Evolutionary conservation across 2,329 filamentous ascomycete genomes (phyloP), one percentile per base, ranked within the genome.

Genomic region (Ceratocystis eucalypticola): DNA sequence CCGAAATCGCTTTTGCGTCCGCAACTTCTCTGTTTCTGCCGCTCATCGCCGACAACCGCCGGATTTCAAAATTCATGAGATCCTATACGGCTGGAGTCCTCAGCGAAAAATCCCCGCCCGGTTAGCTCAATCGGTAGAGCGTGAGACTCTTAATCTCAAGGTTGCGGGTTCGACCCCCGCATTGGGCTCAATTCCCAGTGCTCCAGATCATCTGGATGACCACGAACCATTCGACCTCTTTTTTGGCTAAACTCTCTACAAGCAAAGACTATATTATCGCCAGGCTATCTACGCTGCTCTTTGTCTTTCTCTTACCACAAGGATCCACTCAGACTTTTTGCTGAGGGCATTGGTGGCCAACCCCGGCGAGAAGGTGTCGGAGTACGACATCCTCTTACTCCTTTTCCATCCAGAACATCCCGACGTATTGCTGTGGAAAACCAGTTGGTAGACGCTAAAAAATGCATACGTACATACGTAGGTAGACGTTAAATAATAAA

Each of bases 41-140:
- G 28, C 28, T 28, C 28, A 28, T 28, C 28, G 28, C 66, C 55
- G 28, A 30, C 28, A 30, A 30, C 28, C 28, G 28, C 28, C 28
- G 28, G 6, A 6, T 30, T 30, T 6, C 28, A 30, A 30, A 30
- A 6, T 30, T 30, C 28, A 30, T 30, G 5, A 30, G 28, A 30
- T 30, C 28, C 28, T 30, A 6, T 30, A 30, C 28, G 28, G 28
- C 28, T 6, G 6, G 0, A 6, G 6, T 30, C 6, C 1, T 30
- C 28, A 30, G 28, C 28, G 28, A 30, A 30, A 30, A 30, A 30
- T 1, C 28, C 64, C 64, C 62, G 80, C 80, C 80, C 77, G 79
- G 80, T 79, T 84, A 84, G 82, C 82, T 84, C 82, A 84, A 84
- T 84, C 81, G 81, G 82, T 86, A 87, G 84, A 87, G 84, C 84